These are phyloP conservation scores for Fusarium sp. DNA, from an alignment of 2,329 filamentous ascomycete species.

Conservation along the genomic window DNA sequence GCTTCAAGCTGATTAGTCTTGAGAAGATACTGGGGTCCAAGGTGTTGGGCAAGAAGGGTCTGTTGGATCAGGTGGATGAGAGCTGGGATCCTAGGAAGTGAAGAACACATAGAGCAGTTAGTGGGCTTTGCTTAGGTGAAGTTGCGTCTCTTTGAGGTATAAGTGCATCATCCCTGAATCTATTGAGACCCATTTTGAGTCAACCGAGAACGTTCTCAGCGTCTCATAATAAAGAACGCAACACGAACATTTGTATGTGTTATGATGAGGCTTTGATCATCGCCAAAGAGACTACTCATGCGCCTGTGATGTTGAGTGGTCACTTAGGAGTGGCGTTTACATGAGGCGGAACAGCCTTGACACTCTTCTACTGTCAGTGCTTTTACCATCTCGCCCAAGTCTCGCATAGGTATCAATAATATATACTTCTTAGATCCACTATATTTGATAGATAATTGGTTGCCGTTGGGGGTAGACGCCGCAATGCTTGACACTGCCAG, in stretches of 20 bases:
- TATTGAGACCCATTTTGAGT: conserved; percentile 12
- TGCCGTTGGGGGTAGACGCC: not conserved
- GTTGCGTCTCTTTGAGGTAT: not conserved
- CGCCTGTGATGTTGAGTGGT: not conserved
- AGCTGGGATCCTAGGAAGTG: conserved; percentile 51
- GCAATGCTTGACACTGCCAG: conserved; percentile 15
- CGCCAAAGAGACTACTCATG: not conserved
- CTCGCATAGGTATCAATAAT: fast-evolving
- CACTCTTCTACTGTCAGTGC: too few species aligned
- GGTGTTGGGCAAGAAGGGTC: conserved; percentile 31
- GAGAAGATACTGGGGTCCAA: conserved; percentile 49
- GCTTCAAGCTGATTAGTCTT: conserved; percentile 59
- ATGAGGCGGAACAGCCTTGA: not conserved
- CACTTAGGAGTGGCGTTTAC: not conserved
- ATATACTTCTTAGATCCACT: not conserved
- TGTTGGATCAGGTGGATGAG: conserved; percentile 48
- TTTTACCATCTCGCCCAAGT: not conserved
- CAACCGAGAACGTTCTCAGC: not conserved
- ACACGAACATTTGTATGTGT: fast-evolving
- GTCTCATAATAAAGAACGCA: not conserved
- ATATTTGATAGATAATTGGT: not conserved
- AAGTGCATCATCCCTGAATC: not conserved
- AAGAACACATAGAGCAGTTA: not conserved
- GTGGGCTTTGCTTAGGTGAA: not conserved
- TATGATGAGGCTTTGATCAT: not conserved